Evolutionary conservation across 179 eudicot species (phyloP).

Genomic region (Patellifolia procumbens): DNA sequence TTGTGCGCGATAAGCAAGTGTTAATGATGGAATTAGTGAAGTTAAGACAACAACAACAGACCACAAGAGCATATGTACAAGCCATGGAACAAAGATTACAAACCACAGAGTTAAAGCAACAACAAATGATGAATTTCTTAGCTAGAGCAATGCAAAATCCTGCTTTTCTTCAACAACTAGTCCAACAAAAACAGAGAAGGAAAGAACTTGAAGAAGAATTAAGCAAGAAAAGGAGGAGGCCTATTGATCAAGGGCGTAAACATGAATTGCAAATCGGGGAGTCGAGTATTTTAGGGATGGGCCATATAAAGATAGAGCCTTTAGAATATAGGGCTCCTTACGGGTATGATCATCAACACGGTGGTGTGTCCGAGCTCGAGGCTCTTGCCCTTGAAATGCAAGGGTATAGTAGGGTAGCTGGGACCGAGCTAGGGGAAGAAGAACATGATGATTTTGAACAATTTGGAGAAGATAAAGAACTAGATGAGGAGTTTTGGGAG

Average conservation of each 20-base stretch:
- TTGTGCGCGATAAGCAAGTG: conserved; percentile 66
- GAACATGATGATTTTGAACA: conserved; percentile 33
- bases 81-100: conserved; percentile 75
- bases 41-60: conserved; percentile 75
- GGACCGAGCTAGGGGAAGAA: conserved; percentile 34
- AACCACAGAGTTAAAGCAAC: conserved; percentile 74
- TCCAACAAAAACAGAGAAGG: conserved; percentile 58
- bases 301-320: conserved; percentile 59
- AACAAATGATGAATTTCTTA: conserved; percentile 89
- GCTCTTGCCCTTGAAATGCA: conserved; percentile 90
- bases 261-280: conserved; percentile 28
- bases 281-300: conserved; percentile 36
- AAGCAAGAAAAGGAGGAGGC: conserved; percentile 56
- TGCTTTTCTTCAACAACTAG: conserved; percentile 56
- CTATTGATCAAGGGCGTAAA: conserved; percentile 49
- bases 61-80: conserved; percentile 55
- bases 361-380: conserved; percentile 70
- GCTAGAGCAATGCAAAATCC: conserved; percentile 92
- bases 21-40: conserved; percentile 72
- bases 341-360: conserved; percentile 23
- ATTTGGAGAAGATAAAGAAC: conserved; percentile 44
- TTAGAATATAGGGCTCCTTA: conserved; percentile 44
- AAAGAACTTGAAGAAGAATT: conserved; percentile 63
- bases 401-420: conserved; percentile 57
- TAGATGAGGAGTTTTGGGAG: conserved; percentile 90